Conservation (phyloP, 495 filamentous ascomycete species). For the Penicillium subrubescens region DNA sequence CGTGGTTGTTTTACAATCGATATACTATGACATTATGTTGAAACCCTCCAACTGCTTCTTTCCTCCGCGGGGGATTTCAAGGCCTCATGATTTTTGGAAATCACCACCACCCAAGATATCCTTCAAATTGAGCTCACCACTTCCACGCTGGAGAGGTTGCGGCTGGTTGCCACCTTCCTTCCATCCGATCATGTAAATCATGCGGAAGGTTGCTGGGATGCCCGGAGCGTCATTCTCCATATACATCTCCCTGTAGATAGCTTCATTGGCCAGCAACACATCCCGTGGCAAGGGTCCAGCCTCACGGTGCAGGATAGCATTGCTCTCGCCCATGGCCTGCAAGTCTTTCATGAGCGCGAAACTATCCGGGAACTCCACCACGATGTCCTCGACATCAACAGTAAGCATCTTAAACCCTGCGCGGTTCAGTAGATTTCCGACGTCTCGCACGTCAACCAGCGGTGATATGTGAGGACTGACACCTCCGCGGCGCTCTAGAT, state of each 20-base stretch:
- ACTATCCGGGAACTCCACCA: slow-evolving; percentile 91
- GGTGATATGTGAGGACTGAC: slow-evolving; percentile 86
- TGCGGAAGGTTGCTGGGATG: slow-evolving; percentile 85
- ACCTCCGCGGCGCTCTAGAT: slow-evolving; percentile 83
- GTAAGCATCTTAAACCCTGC: slow-evolving; percentile 96
- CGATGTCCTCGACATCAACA: slow-evolving; percentile 95
- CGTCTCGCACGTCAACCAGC: slow-evolving; percentile 87
- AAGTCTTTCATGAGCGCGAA: slow-evolving; percentile 92
- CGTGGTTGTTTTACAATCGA: slow-evolving; percentile 38
- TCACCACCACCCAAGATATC: slow-evolving; percentile 71
- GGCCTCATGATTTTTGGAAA: slow-evolving; percentile 39
- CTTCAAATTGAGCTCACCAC: slow-evolving; percentile 78
- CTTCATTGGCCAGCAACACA: slow-evolving; percentile 84
- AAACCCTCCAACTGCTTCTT: slow-evolving; percentile 5
- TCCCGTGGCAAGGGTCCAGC: slow-evolving; percentile 74
- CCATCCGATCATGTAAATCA: slow-evolving; percentile 99
- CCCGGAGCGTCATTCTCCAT: slow-evolving; percentile 65
- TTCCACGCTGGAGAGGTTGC: slow-evolving; percentile 80
- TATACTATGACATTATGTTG: slow-evolving; percentile 31
- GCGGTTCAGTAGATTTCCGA: slow-evolving; percentile 81
- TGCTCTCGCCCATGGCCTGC: slow-evolving; percentile 92
- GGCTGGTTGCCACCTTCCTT: slow-evolving; percentile 78
- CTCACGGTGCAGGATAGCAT: slow-evolving; percentile 80
- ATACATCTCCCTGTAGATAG: slow-evolving; percentile 85
- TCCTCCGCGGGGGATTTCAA: slow-evolving; percentile 6